Conservation (phyloP, 306 rosid species). For the Acmispon strigosus region DNA sequence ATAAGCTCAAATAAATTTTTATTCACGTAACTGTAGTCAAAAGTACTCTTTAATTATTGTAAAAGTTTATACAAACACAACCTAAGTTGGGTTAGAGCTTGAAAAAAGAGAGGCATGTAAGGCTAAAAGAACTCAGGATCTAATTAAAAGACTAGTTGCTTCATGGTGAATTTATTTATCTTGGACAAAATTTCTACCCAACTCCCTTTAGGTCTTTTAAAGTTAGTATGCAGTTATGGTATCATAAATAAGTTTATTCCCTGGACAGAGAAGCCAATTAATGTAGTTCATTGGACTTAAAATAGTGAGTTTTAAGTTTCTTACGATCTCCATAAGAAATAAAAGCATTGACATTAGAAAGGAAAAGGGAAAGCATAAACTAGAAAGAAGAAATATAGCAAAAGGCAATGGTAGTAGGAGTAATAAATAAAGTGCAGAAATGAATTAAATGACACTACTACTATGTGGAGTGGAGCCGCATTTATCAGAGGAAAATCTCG, state of each 20-base stretch:
- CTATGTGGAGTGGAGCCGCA: neutral
- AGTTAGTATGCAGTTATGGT: neutral
- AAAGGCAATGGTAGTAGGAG: neutral
- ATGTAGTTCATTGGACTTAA: neutral
- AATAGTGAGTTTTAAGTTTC: neutral
- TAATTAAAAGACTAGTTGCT: neutral
- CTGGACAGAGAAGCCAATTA: neutral
- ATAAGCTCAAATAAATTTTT: too few species aligned
- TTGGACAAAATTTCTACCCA: too few species aligned
- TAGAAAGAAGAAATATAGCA: conserved; percentile 3
- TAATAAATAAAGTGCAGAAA: conserved; percentile 8
- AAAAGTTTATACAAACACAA: too few species aligned
- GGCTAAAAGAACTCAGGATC: too few species aligned
- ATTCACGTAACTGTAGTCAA: too few species aligned
- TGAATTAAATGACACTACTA: neutral
- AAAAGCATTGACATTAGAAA: neutral
- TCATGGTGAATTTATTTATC: neutral
- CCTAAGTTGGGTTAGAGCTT: too few species aligned
- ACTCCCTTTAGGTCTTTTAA: too few species aligned
- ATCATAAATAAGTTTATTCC: neutral
- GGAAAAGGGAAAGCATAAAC: neutral
- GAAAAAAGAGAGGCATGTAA: too few species aligned
- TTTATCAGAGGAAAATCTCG: neutral
- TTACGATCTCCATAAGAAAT: neutral
- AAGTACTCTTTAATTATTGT: too few species aligned